Base-by-base conservation (phyloP, 2,329 filamentous ascomycete genomes). In the Pestalotiopsis sp. region DNA sequence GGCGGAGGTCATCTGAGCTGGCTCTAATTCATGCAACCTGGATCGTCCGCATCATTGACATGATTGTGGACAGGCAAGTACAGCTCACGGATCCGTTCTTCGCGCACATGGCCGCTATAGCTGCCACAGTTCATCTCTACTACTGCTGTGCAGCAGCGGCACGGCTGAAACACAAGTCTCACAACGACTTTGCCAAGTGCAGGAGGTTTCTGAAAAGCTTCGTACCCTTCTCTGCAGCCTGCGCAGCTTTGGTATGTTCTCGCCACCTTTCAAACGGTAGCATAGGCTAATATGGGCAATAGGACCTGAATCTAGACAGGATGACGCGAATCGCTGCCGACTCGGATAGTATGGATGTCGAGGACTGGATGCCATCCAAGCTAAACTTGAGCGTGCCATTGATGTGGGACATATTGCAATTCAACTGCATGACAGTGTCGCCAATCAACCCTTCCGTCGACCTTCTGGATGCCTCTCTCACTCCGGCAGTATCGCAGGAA, bases 21-120 rank as follows among this genome's bases (percentile, higher is more conserved):
- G 85, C 85, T 0, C 74, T 87, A 1, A 75, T 87, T 2, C 85
- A 87, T 62, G 81, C 83, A 2, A 87, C 85, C 0, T 87, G 85
- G 85, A 82, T 87, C 55, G 84, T 85, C 14, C 81, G 85, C 3
- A 81, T 87, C 74, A 86, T 87, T 49, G 84, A 86, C 62, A 86
- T 87, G 85, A 82, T 85, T 1, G 77, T 82, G 1, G 84, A 86
- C 67, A 86, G 86, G 75, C 80, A 83, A 65, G 76, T 86, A 11
- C 79, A 79, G 3, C 76, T 87, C 7, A 81, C 81, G 3, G 85
- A 87, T 71, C 85, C 85, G 0, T 87, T 86, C 72, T 85, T 87
- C 41, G 85, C 83, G 0, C 84, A 87, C 58, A 81, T 80, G 1
- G 84, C 84, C 0, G 84, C 84, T 3, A 85, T 87, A 45, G 85